Evolutionary conservation across 495 filamentous ascomycete species (phyloP).

Genomic region (Xylaria castorea): DNA sequence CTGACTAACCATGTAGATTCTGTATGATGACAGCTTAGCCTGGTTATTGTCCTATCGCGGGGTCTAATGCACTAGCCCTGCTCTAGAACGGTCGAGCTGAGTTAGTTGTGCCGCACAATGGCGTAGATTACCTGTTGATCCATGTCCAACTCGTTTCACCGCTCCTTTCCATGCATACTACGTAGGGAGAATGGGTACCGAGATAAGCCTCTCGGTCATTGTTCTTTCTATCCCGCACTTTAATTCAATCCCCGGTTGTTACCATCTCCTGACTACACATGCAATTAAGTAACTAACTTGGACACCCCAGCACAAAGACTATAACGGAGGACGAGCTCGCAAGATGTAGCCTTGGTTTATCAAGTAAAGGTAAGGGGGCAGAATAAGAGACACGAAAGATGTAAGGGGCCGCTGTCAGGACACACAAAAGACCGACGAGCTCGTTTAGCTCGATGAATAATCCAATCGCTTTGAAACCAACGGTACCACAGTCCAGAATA

Average conservation of each 20-base stretch:
- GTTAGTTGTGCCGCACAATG: background rate
- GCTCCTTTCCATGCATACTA: slow-evolving; percentile 11
- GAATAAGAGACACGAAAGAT: background rate
- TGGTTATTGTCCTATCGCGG: background rate
- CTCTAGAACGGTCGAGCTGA: slow-evolving; percentile 8
- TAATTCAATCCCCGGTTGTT: background rate
- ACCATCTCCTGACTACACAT: background rate
- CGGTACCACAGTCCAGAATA: background rate
- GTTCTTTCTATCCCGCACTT: background rate
- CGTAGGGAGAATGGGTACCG: background rate
- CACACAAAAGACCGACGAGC: background rate
- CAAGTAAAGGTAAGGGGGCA: background rate
- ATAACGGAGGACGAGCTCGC: background rate
- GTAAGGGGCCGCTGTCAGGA: background rate
- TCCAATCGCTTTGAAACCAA: background rate
- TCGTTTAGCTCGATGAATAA: background rate
- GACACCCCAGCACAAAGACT: background rate
- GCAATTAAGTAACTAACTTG: background rate
- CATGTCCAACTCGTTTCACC: slow-evolving; percentile 7
- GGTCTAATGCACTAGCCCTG: slow-evolving; percentile 6
- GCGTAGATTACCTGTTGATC: slow-evolving; percentile 2
- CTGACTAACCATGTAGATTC: background rate
- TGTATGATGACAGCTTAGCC: background rate
- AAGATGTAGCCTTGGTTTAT: background rate
- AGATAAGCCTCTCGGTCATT: slow-evolving; percentile 10